Evolutionary conservation across 2,329 filamentous ascomycete species (phyloP), one percentile per base, ranked within the genome.

Genomic region (Penicillium concentricum): DNA sequence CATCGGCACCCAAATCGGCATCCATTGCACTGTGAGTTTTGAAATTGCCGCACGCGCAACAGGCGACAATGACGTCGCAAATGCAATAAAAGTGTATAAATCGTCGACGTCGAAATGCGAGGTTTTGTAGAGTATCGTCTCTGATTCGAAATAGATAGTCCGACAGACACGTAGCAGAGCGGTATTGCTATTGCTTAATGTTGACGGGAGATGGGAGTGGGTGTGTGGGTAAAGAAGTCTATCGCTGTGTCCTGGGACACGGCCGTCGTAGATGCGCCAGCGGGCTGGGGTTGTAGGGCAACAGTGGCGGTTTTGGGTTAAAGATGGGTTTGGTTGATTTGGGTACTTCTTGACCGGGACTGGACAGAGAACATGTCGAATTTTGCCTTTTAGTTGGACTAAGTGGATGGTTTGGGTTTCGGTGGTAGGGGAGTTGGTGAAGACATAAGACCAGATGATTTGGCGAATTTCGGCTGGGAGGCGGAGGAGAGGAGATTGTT

Each of bases 361-460:
- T 28, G 32, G 13, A 30, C 73, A 75, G 32, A 72, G 70, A 20
- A 74, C 68, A 53, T 75, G 72, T 20, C 67, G 67, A 51, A 75
- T 67, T 54, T 72, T 70, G 47, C 69, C 63, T 54, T 70, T 72
- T 22, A 74, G 46, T 41, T 72, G 70, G 22, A 75, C 72, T 18
- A 76, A 63, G 53, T 75, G 73, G 10, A 76, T 62, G 39, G 68
- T 67, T 32, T 68, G 59, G 20, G 22, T 24, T 3, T 16, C 39
- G 16, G 53, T 46, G 8, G 24, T 26, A n/a, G 39, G 5, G n/a
- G 34, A 42, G 18, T 56, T 60, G 52, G 68, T 68, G 53, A 76
- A 75, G 58, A 72, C 70, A 53, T 74, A 69, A 7, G 59, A 53
- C 61, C 74, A 76, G 38, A 76, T 74, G 44, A 74, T 69, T n/a